Base-by-base conservation (phyloP, 2,329 filamentous ascomycete genomes). In the Colletotrichum sp. region DNA sequence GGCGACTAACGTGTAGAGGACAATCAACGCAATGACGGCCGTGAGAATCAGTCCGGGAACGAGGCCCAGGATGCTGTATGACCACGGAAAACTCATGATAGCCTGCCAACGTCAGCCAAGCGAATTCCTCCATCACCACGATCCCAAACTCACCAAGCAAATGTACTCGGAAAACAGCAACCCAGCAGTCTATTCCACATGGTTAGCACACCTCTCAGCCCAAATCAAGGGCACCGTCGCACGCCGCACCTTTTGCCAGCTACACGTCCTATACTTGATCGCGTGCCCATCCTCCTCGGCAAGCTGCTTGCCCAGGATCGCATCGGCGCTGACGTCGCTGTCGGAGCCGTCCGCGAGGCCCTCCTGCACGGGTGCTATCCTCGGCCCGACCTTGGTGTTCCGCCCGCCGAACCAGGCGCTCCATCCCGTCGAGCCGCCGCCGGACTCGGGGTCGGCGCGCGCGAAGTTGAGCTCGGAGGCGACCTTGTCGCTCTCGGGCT, bases 21-120 rank as follows among this genome's bases (percentile, higher is more conserved):
- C 96, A 21, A 96, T 85, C 7, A 87, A 90, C 30, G 96, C 95
- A 75, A 98, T 90, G 34, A 96, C 90, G 3, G 94, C 89, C 0
- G 96, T 98, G 82, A 98, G 83, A 77, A 98, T 96, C 70, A 98
- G 84, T 28, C 89, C 59, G 86, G 96, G 96, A 1, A 98, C 95
- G 18, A 98, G 90, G 9, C 96, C 96, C 9, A 98, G 90, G 32
- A 96, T 87, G 59, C 95, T 95, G 85, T 98, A 98, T 0, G 95
- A 98, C 90, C 95, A 98, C 0, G 96, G 96, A 80, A 98, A 98
- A 67, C 95, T 98, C 96, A 98, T 98, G 82, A 98, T 98, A 75
- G 91, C 75, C 74, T 76, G 8, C 3, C 16, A 34, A 6, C 0
- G 55, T 89, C 83, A 87, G 75, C 3, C n/a, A 65, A 52, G 0